Evolutionary conservation across 495 filamentous ascomycete genomes (phyloP), one percentile per base, ranked within the genome.

Genomic region (Geopyxis carbonaria): DNA sequence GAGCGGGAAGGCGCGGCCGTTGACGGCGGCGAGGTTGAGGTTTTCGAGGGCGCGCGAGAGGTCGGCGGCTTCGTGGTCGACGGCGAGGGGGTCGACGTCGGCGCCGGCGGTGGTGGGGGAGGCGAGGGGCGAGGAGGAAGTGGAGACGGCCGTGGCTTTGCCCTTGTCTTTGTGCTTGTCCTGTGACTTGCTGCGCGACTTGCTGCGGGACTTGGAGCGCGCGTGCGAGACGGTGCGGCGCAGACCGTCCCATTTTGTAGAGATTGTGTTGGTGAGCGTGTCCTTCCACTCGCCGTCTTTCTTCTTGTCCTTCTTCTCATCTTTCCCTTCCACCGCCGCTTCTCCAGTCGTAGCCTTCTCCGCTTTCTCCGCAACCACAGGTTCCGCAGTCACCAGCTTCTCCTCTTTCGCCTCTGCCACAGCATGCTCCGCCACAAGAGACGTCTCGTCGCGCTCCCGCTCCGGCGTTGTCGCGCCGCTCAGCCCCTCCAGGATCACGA

Each of bases 1-100:
- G 30, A 93, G 65, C n/a, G 76, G 76, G 59, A 92, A 83, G 32
- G 78, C 76, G 14, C 72, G 72, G 57, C 84, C 85, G 38, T 53
- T 38, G 19, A 53, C 67, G 4, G 80, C 76, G 11, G 77, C 67
- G 16, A 93, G 68, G 53, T 84, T 85, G 29, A 94, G 67, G 14
- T 77, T 63, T 56, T 87, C 77, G 18, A 94, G 73, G 5, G 85
- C 70, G 13, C 66, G 67, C 32, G 70, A 70, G 44, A 94, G 69
- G 45, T 93, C 89, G 32, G 76, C 68, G 40, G 71, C 65, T 54
- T 93, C 80, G 10, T 43, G 68, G 44, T 48, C 28, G 34, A 46
- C 45, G 28, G 43, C 47, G 49, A 34, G 24, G 38, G 45, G n/a
- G 44, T 44, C 28, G 46, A 29, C 22, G 53, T 51, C 22, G 36